Evolutionary conservation across 2,329 filamentous ascomycete genomes (phyloP), one percentile per base, ranked within the genome.

Genomic region (Ophiostoma sp.): DNA sequence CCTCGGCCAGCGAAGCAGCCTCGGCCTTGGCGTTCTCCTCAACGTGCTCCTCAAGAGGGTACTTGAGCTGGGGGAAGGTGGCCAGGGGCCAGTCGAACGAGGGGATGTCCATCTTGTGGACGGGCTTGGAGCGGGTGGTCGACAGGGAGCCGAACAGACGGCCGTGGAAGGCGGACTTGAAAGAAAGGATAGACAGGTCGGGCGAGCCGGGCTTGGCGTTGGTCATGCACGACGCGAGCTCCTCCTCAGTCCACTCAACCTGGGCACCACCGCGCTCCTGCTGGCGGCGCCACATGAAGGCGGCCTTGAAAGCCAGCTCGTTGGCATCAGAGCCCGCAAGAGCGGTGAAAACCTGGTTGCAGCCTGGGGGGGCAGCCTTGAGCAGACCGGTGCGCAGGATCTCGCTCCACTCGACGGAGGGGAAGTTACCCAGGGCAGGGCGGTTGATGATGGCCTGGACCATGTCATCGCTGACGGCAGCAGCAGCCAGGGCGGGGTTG

Each of bases 1-100:
- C 90, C 78, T 96, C 92, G 71, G 88, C 88, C 55, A 97, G 85
- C 75, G 91, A 91, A 71, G 89, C 89, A 73, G 90, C 83, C 80
- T 97, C 93, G 75, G 92, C 90, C 70, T 84, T 83, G n/a, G 85
- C 87, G 78, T 97, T 97, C 80, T 95, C 92, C 73, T 87, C 86
- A 36, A 79, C 89, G 78, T 95, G 87, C 73, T 92, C 82, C 73
- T 93, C 89, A 5, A 97, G 87, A 0, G 93, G 93, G 79, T 97
- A 97, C 79, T 93, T 93, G 76, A 96, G 85, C 72, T 81, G 75
- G 9, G 93, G 93, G 84, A 97, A 97, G 68, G 90, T 87, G 18
- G 92, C 92, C 78, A 94, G 91, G 41, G 93, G 93, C 93, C 93
- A 97, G 84, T 97, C 90, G 75, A 97, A 97, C 75, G 93, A 91